phyloP scores from a whole-genome alignment of 495 filamentous ascomycete species.

The Penicillium bialowiezense region DNA sequence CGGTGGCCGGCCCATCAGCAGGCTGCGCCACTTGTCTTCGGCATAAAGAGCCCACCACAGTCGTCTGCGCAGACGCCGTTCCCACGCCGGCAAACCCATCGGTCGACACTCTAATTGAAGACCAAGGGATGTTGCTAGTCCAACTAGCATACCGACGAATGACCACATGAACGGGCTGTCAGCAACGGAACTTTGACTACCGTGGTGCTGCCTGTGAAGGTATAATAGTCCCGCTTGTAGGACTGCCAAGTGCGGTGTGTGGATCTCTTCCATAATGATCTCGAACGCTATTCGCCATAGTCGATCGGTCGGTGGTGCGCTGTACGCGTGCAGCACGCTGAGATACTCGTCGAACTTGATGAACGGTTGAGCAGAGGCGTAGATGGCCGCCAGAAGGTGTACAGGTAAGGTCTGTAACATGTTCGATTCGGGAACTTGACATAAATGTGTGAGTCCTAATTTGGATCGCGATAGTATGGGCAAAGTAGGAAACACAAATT shows the following conservation, averaged over 20 bases:
- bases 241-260: constrained; percentile 17
- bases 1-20: constrained; percentile 75
- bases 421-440: not conserved
- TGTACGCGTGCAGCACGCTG: constrained; percentile 8
- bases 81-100: constrained; percentile 81
- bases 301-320: constrained; percentile 1
- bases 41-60: constrained; percentile 82
- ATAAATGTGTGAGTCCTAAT: not conserved
- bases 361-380: constrained; percentile 19
- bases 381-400: constrained; percentile 21
- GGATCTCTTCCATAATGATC: constrained; percentile 13
- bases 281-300: constrained; percentile 16
- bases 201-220: constrained; percentile 10
- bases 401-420: constrained; percentile 9
- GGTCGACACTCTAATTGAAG: constrained; percentile 73
- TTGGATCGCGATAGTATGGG: constrained; percentile 12
- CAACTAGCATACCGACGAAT: constrained; percentile 15
- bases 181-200: constrained; percentile 12
- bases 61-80: constrained; percentile 71
- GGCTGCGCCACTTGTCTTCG: constrained; percentile 83
- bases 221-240: constrained; percentile 19
- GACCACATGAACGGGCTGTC: constrained; percentile 22
- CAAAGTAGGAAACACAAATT: constrained; percentile 13
- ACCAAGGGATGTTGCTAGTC: constrained; percentile 46
- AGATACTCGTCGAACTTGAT: constrained; percentile 17